A percentile compares a stretch with the other conserved stretches of the same genome.
These are phyloP conservation scores for Trichophyton rubrum DNA, from an alignment of 2,329 filamentous ascomycete species.

Conservation along the genomic window DNA sequence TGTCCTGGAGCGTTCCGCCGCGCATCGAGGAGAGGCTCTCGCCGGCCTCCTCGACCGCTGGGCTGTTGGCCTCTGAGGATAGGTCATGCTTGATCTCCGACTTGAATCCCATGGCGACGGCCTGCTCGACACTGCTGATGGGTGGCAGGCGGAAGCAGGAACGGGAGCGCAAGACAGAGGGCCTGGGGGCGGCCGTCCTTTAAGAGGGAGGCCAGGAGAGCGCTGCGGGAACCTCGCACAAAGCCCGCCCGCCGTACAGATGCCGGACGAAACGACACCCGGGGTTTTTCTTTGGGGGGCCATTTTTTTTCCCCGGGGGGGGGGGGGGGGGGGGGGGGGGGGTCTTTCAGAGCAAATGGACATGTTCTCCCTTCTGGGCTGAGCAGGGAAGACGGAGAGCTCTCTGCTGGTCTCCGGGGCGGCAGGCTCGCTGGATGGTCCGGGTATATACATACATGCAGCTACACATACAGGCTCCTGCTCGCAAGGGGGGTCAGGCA, in stretches of 20 bases:
- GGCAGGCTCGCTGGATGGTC: not conserved
- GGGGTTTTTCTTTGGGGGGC: not conserved
- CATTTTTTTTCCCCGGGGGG: too few species aligned
- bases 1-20: constrained; percentile 20
- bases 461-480: not conserved
- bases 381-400: not conserved
- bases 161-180: not conserved
- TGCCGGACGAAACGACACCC: not conserved
- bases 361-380: not conserved
- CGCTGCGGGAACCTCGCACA: not conserved
- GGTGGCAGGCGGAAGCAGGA: not conserved
- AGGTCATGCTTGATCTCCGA: not conserved
- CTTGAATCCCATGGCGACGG: not conserved
- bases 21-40: not conserved
- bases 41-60: not conserved
- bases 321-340: not conserved
- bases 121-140: not conserved
- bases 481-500: not conserved
- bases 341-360: not conserved
- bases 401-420: not conserved
- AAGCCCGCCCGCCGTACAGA: not conserved
- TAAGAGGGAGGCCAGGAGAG: not conserved
- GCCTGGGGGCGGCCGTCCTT: not conserved
- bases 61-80: not conserved
- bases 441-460: not conserved